Evolutionary conservation across 768 basidiomycete species (phyloP), one percentile per base, ranked within the genome.

Genomic region (Rhodotorula graminis): DNA sequence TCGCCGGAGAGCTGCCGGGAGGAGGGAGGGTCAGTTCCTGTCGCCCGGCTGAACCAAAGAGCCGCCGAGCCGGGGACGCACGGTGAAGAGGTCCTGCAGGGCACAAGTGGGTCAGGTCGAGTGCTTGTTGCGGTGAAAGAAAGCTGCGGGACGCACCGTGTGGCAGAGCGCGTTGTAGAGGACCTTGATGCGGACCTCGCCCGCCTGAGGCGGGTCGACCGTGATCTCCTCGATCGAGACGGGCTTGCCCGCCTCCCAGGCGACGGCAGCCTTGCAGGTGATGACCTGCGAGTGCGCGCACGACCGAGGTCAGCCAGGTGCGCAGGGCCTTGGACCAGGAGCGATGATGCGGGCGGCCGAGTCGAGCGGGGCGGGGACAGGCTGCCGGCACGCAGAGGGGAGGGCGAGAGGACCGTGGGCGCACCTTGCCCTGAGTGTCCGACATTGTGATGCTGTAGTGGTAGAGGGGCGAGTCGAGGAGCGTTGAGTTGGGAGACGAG

Each of bases 81-180:
- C 74, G 15, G 75, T 76, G 72, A 59, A 76, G 60, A 76, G 64
- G 49, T 76, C 75, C 69, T 75, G 61, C 11, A 49, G 29, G 16
- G 8, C 19, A 15, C 14, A 8, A 5, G 27, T 0, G 14, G n/a
- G 46, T 64, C 47, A 29, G 47, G n/a, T 12, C 21, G 37, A 25
- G 19, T 2, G 14, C 21, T 1, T 14, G 9, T 16, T 5, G 18
- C 9, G 16, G 3, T 4, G 25, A 2, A 18, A 9, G 59, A 11
- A 11, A 11, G n/a, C 69, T 80, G 61, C 52, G 82, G 18, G 69
- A 46, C 82, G 63, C 50, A 83, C 79, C 14, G 95, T 97, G 82
- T 98, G 94, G 83, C 96, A 99, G 80, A 99, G 90, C 72, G 94
- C 96, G 60, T 93, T 96, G 84, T 92, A 87, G 37, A 95, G 85